Base-by-base conservation (phyloP, 208 protist genomes). In the Trypanosoma conorhini region DNA sequence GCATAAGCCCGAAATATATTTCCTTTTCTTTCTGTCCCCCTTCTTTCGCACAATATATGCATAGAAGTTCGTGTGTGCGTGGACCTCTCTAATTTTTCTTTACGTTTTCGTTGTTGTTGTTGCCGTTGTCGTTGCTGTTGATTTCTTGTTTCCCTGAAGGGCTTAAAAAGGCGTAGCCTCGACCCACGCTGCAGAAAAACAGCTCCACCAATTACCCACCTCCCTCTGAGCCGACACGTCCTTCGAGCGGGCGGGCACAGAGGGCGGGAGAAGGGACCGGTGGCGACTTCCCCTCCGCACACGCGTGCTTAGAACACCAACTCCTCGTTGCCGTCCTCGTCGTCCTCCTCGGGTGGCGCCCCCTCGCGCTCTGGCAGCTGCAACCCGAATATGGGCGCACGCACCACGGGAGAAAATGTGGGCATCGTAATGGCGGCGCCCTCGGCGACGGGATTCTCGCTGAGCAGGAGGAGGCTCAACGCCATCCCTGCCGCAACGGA, bases 401-500 rank as follows among this genome's bases (percentile, higher is more conserved):
- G 78, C 9, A 86, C 55, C 7, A 90, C 76, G 44, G 91, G 91
- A 15, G 72, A 78, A 3, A 86, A 55, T 1, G 77, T 78, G 7
- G 85, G 86, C 26, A 86, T 65, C 28, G 80, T 61, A 19, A 94
- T 74, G 26, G 74, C 67, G n/a, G 83, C 71, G 40, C 67, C 80
- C 66, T 91, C 76, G 35, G 58, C 62, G n/a, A 82, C 26, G 44
- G 77, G 77, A n/a, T 89, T 83, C 31, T 88, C 91, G 55, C 87
- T 81, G 17, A 96, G 77, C 17, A 96, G 17, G 59, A 93, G 82
- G 28, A 96, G 61, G 67, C 82, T 91, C 22, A 93, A 55, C 26
- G 73, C 82, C 76, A 96, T 92, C 30, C 86, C 84, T 8, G 82
- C 70, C 15, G 74, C 88, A 1, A 96, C 86, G 42, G 87, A 85